Conservation (phyloP, 352 stramenopile genomes). For the Pythium pyrilobum region DNA sequence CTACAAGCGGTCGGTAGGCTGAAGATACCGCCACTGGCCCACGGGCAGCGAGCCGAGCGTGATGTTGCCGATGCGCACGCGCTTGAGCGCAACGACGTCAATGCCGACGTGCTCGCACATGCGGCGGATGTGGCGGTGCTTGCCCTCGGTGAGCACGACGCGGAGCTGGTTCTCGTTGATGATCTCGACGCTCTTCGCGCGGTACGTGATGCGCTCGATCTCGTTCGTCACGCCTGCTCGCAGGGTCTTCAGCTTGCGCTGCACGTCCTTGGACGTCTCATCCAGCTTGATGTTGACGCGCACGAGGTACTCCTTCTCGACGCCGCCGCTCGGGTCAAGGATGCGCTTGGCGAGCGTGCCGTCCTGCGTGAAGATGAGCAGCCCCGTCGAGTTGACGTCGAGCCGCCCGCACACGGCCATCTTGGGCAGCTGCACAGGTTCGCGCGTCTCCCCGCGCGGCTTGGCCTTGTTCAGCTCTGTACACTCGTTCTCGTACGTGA, state of each 20-base stretch:
- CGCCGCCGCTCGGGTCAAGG: constrained; percentile 55
- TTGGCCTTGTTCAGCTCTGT: constrained; percentile 46
- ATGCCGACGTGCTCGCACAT: constrained; percentile 94
- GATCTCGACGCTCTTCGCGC: constrained; percentile 70
- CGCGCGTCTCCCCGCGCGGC: constrained; percentile 23
- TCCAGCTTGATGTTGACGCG: constrained; percentile 58
- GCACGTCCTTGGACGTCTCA: constrained; percentile 27
- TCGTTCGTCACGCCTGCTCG: constrained; percentile 53
- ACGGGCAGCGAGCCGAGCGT: constrained; percentile 64
- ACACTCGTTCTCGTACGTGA: constrained; percentile 76
- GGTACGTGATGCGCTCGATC: constrained; percentile 57
- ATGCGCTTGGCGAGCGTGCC: constrained; percentile 72
- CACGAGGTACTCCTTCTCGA: constrained; percentile 86
- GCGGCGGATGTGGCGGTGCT: constrained; percentile 95
- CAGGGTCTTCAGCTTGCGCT: constrained; percentile 33
- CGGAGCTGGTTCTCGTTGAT: constrained; percentile 79
- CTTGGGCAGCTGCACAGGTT: constrained; percentile 66
- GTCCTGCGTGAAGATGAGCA: constrained; percentile 82
- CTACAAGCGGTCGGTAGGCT: constrained; percentile 56
- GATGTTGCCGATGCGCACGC: constrained; percentile 88
- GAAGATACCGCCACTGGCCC: constrained; percentile 79
- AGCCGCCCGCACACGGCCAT: constrained; percentile 79
- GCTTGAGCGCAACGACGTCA: constrained; percentile 87
- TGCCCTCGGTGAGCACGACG: constrained; percentile 92
- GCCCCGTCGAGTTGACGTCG: constrained; percentile 78